Evolutionary conservation across 2,329 filamentous ascomycete genomes (phyloP), one percentile per base, ranked within the genome.

Genomic region (Monosporascus sp.): DNA sequence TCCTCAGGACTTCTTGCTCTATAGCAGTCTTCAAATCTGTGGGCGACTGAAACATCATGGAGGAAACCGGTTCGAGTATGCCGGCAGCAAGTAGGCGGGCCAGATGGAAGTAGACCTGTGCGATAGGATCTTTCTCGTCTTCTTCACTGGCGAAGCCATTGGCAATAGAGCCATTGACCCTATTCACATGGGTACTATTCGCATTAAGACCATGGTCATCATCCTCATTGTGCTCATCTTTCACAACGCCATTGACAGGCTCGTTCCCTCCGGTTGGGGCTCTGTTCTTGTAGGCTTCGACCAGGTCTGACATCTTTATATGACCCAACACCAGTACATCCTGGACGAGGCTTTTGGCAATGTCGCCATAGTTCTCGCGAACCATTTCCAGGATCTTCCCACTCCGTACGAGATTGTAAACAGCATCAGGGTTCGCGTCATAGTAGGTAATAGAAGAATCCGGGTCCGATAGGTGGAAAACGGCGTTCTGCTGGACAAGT

Each of bases 401-500:
- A 4, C 84, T 82, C 54, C 94, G 88, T 38, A 92, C 77, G 44
- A 97, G 78, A 61, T 86, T 86, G 72, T 97, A 97, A 58, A 91
- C 89, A 56, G 86, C 84, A 60, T 85, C 77, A 66, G 86, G 78
- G 64, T 97, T 91, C 54, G 91, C 88, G 68, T 96, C 89, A 73
- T 97, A 99, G 67, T 84, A 85, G 24, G 88, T 88, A 49, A 78
- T 69, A 46, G 79, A 80, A 44, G 82, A 79, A 52, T 86, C 81
- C 52, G 77, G 68, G 55, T 85, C 80, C 60, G 84, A 82, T 59
- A 85, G 80, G 70, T 92, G 87, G 69, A 85, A 90, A 58, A 95
- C 77, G 48, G 97, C 82, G 65, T 92, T 91, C 68, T 96, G 89
- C 68, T 97, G 93, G 43, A 96, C 82, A 58, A 97, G 85, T 35